Conservation (phyloP, 2,329 filamentous ascomycete species). For the Fusarium equiseti region DNA sequence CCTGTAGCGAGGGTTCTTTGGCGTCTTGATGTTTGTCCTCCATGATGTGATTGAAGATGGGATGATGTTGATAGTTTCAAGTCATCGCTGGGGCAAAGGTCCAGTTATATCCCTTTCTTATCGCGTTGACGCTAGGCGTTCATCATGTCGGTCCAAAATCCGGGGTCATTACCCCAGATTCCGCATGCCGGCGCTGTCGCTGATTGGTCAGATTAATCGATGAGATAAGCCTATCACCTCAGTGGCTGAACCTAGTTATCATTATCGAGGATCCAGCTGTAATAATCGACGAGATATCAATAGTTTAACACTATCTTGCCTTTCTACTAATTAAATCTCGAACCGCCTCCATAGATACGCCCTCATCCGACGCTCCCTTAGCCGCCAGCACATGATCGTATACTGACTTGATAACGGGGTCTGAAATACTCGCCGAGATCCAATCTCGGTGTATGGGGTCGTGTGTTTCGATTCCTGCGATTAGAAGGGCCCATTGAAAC, state of each 20-base stretch:
- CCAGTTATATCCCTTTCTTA: slow-evolving; percentile 21
- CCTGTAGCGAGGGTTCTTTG: slow-evolving; percentile 3
- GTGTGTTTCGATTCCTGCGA: slow-evolving; percentile 36
- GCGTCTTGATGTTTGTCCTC: slow-evolving; percentile 1
- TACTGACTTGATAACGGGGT: slow-evolving; percentile 34
- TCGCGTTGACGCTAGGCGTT: slow-evolving; percentile 10
- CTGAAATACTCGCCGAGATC: slow-evolving; percentile 38
- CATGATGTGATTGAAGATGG: not conserved
- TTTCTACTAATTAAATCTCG: slow-evolving; percentile 3
- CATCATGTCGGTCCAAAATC: slow-evolving; percentile 9
- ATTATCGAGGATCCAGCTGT: not conserved
- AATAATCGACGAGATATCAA: not conserved
- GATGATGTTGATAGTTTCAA: not conserved
- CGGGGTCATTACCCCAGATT: slow-evolving; percentile 23
- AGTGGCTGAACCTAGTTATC: not conserved
- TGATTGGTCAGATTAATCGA: slow-evolving; percentile 21
- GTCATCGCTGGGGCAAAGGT: not conserved
- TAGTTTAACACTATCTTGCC: not conserved
- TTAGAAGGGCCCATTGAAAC: slow-evolving; percentile 23
- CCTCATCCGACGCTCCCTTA: slow-evolving; percentile 11
- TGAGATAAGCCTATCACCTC: slow-evolving; percentile 7
- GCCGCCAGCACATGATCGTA: slow-evolving; percentile 16
- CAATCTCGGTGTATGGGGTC: slow-evolving; percentile 37
- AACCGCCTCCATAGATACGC: slow-evolving; percentile 6
- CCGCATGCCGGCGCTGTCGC: accelerated